phyloP scores from a whole-genome alignment of 495 filamentous ascomycete genomes.

The Copromyces sp. region DNA sequence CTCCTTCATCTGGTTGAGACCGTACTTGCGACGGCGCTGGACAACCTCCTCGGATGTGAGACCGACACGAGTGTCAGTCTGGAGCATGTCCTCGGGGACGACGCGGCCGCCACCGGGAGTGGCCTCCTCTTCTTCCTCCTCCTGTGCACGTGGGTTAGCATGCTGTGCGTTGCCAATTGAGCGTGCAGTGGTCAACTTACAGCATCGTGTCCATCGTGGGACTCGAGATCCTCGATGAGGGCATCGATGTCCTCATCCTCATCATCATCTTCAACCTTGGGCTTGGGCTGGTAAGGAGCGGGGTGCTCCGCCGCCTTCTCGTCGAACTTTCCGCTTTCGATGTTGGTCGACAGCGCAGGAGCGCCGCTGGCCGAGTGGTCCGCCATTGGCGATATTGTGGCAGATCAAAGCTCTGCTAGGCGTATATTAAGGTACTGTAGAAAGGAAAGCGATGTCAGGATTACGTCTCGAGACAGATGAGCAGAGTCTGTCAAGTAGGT shows the following conservation, averaged over 20 bases:
- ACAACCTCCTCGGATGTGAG: slow-evolving; percentile 61
- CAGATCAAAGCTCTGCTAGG: slow-evolving; percentile 28
- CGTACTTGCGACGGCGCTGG: slow-evolving; percentile 64
- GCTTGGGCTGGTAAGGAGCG: slow-evolving; percentile 18
- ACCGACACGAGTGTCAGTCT: slow-evolving; percentile 61
- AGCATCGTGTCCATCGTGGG: slow-evolving; percentile 52
- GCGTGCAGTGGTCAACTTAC: slow-evolving; percentile 13
- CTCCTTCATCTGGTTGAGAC: slow-evolving; percentile 81
- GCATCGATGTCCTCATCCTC: slow-evolving; percentile 67
- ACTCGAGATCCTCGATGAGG: slow-evolving; percentile 76
- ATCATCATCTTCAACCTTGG: slow-evolving; percentile 42
- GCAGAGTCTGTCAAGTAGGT: not conserved
- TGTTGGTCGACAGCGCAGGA: slow-evolving; percentile 43
- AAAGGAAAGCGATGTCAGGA: not conserved
- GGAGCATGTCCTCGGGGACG: slow-evolving; percentile 51
- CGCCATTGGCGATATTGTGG: slow-evolving; percentile 34
- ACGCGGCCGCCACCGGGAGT: slow-evolving; percentile 40
- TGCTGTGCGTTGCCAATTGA: not conserved
- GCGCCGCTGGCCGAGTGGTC: slow-evolving; percentile 34
- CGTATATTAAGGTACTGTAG: slow-evolving; percentile 4
- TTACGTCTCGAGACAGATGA: not conserved
- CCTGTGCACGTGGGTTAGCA: slow-evolving; percentile 14
- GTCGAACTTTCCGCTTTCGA: slow-evolving; percentile 46
- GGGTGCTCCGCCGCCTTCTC: slow-evolving; percentile 37
- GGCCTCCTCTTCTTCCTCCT: slow-evolving; percentile 48